Evolutionary conservation across 768 basidiomycete genomes (phyloP).

Genomic region (Gloeophyllum trabeum): DNA sequence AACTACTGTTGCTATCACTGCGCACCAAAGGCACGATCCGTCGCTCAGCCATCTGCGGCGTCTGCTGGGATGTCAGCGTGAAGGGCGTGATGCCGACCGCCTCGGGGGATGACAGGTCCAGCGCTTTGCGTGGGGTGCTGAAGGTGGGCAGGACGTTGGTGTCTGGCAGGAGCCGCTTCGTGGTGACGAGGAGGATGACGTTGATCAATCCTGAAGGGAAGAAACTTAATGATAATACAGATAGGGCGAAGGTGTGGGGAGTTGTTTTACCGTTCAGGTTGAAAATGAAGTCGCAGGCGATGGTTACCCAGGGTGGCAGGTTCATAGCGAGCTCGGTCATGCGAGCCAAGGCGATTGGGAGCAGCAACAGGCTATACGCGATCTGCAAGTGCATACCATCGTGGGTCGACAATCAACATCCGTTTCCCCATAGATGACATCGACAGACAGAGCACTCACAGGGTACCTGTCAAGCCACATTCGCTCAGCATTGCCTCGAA

Average conservation of each 20-base stretch:
- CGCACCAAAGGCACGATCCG: too few species aligned
- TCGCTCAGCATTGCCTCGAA: background rate
- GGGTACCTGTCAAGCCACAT: too few species aligned
- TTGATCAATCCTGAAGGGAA: background rate
- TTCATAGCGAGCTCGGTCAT: conserved; percentile 17
- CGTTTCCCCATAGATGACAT: background rate
- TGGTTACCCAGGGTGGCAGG: conserved; percentile 18
- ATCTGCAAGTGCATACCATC: conserved; percentile 9
- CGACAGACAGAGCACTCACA: too few species aligned
- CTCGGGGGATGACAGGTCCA: background rate
- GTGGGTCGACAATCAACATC: background rate
- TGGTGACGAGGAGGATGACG: background rate
- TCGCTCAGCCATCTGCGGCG: too few species aligned
- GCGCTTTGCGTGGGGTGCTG: background rate
- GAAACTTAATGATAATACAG: too few species aligned
- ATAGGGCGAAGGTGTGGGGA: too few species aligned
- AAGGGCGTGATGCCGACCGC: conserved; percentile 1
- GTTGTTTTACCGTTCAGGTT: conserved; percentile 21
- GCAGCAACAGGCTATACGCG: conserved; percentile 19
- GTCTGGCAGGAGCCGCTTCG: background rate
- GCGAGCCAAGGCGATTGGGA: conserved; percentile 22
- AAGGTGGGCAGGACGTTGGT: background rate
- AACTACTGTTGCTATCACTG: too few species aligned
- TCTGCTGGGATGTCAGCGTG: too few species aligned
- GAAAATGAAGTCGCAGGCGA: conserved; percentile 21